phyloP scores from a whole-genome alignment of 306 rosid genomes.

The Styphnolobium japonicum region DNA sequence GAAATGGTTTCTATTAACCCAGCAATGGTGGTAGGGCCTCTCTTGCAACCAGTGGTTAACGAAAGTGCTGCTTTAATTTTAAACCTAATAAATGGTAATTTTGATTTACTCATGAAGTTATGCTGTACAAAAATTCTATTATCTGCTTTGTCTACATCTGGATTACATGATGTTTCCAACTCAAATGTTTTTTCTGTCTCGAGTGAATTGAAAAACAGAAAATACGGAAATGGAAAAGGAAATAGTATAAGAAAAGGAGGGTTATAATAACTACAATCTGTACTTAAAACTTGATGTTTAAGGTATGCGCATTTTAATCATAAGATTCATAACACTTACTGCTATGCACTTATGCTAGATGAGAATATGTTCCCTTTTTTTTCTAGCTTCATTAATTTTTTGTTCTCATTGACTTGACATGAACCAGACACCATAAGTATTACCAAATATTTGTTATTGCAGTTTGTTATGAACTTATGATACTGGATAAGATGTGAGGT shows the following conservation, averaged over 20 bases:
- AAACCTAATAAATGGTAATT: conserved; percentile 53
- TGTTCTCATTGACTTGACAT: not conserved
- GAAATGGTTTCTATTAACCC: conserved; percentile 68
- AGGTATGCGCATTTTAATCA: not conserved
- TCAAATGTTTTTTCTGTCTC: not conserved
- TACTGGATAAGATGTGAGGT: not conserved
- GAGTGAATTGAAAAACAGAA: not conserved
- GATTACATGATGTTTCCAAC: not conserved
- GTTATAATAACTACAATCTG: not conserved
- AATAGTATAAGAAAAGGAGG: not conserved
- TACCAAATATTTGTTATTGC: not conserved
- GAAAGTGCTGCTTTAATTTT: conserved; percentile 42
- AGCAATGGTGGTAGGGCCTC: conserved; percentile 62
- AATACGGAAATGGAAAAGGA: not conserved
- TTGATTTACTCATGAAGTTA: not conserved
- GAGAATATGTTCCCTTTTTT: too few relatives aligned
- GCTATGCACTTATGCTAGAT: too few relatives aligned
- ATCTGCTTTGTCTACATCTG: not conserved
- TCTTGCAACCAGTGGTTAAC: conserved; percentile 60
- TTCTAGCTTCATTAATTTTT: too few relatives aligned
- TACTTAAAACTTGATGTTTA: not conserved
- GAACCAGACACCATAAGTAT: not conserved
- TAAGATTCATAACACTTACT: too few relatives aligned
- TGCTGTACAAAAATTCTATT: not conserved
- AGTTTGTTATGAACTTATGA: not conserved